Evolutionary conservation across 768 basidiomycete genomes (phyloP), one percentile per base, ranked within the genome.

Genomic region (Macrolepiota dolichaula): DNA sequence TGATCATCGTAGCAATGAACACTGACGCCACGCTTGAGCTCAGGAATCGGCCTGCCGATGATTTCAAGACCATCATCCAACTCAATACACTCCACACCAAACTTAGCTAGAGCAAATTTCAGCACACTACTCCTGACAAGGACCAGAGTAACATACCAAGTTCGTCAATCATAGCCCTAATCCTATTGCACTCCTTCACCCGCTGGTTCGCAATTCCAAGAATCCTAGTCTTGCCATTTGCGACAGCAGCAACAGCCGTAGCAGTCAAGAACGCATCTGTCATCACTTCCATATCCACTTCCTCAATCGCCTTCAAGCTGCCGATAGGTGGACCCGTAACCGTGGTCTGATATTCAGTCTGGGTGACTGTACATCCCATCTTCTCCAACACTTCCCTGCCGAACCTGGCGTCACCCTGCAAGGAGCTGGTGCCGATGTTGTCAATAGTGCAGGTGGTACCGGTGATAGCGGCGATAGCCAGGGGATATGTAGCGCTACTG

Each of bases 221-320:
- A 65, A 99, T 98, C 62, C 93, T 81, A 9, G 94, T 90, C 64
- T 85, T 85, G 10, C 84, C 86, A 42, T 73, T 72, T 0, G 86
- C 78, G 22, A 97, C 91, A 58, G 97, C 96, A 55, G 94, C 96
- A 19, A 99, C 77, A 7, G 89, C 95, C 11, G 87, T 91, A 9
- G 97, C 96, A 2, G 96, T 98, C 76, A 98, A 82, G 79, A 99
- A 99, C 22, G 96, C 97, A 72, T 99, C 97, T 6, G 97, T 99
- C 97, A 99, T 98, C n/a, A 89, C 88, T 73, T 97, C 94, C 97
- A 98, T 98, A 71, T 98, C 94, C 22, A 98, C 86, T 66, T 88
- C 83, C 55, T 91, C 92, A 53, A 97, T 81, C 1, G 91, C 91
- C 65, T 87, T 87, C 52, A 99, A 81, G 66, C 86, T 78, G 0